Conservation (phyloP, 2,329 filamentous ascomycete genomes). For the Sporothrix sp. region DNA sequence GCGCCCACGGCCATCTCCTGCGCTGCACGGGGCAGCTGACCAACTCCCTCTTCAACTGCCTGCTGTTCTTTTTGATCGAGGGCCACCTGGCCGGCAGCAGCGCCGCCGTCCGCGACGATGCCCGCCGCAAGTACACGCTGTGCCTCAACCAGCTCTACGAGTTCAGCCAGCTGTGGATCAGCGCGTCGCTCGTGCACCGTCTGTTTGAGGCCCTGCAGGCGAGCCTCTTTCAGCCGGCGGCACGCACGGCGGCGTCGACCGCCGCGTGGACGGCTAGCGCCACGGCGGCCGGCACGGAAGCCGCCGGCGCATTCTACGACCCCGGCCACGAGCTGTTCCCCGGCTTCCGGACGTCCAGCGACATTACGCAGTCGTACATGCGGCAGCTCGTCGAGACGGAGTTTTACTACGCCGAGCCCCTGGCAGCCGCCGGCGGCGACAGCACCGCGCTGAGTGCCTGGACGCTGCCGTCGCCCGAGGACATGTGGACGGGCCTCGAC, state of each 20-base stretch:
- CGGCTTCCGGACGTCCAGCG: slow-evolving; percentile 1
- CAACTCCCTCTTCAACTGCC: slow-evolving; percentile 14
- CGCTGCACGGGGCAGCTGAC: slow-evolving; percentile 16
- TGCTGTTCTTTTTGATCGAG: slow-evolving; percentile 15
- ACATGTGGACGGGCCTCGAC: not conserved
- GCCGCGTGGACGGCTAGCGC: not conserved
- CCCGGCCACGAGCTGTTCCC: slow-evolving; percentile 4
- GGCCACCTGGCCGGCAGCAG: slow-evolving; percentile 2
- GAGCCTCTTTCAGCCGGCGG: slow-evolving; percentile 2
- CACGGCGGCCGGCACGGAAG: not conserved
- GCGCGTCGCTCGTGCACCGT: slow-evolving; percentile 13
- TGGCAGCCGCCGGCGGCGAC: not conserved
- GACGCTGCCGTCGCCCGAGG: slow-evolving; percentile 10
- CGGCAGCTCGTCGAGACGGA: slow-evolving; percentile 1
- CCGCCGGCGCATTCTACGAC: not conserved
- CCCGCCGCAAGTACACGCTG: slow-evolving; percentile 13
- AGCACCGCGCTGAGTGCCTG: not conserved
- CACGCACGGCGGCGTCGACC: not conserved
- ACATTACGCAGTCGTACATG: slow-evolving; percentile 6
- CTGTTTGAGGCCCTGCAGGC: slow-evolving; percentile 14
- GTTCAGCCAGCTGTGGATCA: slow-evolving; percentile 16
- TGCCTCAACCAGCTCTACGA: slow-evolving; percentile 16
- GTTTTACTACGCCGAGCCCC: not conserved
- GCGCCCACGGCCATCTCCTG: slow-evolving; percentile 13
- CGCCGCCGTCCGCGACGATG: slow-evolving; percentile 10